Evolutionary conservation across 345 rosid genomes (phyloP).

Genomic region (Syzygium oleosum): DNA sequence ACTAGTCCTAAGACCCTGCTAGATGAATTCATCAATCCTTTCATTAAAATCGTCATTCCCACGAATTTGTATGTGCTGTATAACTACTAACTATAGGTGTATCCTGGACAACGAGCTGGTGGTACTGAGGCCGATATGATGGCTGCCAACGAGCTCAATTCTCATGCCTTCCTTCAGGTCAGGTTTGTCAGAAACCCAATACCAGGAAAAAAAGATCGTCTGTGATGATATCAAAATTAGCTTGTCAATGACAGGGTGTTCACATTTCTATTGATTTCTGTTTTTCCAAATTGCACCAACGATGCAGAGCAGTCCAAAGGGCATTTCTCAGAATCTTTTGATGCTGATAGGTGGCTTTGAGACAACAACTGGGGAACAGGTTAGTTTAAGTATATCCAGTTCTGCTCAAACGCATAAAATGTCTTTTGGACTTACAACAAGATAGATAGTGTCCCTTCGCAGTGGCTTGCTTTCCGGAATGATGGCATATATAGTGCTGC

Average conservation of each 20-base stretch:
- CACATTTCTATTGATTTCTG: background rate
- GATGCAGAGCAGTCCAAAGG: conserved; percentile 54
- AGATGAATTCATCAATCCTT: background rate
- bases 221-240: background rate
- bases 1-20: background rate
- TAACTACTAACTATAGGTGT: conserved; percentile 42
- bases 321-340: conserved; percentile 51
- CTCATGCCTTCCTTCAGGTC: conserved; percentile 90
- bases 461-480: conserved; percentile 93
- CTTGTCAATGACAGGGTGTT: background rate
- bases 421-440: background rate
- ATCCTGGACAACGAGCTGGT: conserved; percentile 80
- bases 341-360: conserved; percentile 86
- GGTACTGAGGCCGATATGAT: conserved; percentile 90
- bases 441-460: conserved; percentile 13
- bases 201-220: background rate
- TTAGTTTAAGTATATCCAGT: conserved; percentile 7
- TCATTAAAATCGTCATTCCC: background rate
- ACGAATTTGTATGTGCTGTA: background rate
- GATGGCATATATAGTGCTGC: conserved; percentile 84
- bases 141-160: conserved; percentile 93
- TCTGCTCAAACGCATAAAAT: background rate
- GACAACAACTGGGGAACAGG: conserved; percentile 90
- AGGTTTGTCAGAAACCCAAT: background rate
- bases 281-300: background rate